phyloP scores from a whole-genome alignment of 495 filamentous ascomycete genomes.

The Eremomyces bilateralis region DNA sequence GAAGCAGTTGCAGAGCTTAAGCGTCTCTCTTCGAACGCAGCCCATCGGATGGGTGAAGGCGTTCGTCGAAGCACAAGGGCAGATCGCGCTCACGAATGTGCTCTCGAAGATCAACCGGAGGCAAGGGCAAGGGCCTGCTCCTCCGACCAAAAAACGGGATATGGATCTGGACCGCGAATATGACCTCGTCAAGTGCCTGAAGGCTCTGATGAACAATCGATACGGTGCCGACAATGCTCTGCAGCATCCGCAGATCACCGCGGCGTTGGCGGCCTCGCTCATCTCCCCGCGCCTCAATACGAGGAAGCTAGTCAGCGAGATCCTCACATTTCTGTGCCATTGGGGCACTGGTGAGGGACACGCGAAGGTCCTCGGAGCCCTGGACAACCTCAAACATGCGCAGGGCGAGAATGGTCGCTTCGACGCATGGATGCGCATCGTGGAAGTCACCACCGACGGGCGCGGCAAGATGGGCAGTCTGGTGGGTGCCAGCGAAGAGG shows the following conservation, averaged over 20 bases:
- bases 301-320: slow-evolving; percentile 85
- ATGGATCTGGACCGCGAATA: slow-evolving; percentile 89
- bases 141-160: slow-evolving; percentile 44
- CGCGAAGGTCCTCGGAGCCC: slow-evolving; percentile 73
- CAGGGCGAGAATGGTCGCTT: slow-evolving; percentile 90
- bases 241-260: slow-evolving; percentile 67
- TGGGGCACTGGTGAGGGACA: slow-evolving; percentile 94
- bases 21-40: slow-evolving; percentile 85
- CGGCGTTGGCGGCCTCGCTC: slow-evolving; percentile 68
- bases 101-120: slow-evolving; percentile 78
- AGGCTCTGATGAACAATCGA: slow-evolving; percentile 96
- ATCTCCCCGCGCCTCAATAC: slow-evolving; percentile 80
- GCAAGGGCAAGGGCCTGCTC: slow-evolving; percentile 49
- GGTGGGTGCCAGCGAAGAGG: slow-evolving; percentile 90
- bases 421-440: slow-evolving; percentile 96
- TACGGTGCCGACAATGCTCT: slow-evolving; percentile 97
- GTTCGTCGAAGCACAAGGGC: slow-evolving; percentile 94
- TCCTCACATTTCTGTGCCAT: slow-evolving; percentile 90
- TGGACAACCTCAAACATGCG: slow-evolving; percentile 77
- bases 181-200: slow-evolving; percentile 93
- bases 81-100: slow-evolving; percentile 87
- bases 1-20: slow-evolving; percentile 76
- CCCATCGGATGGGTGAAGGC: slow-evolving; percentile 93
- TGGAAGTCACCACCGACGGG: slow-evolving; percentile 92
- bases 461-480: slow-evolving; percentile 96